phyloP scores from a whole-genome alignment of 2,329 filamentous ascomycete genomes.

The Epichloe coenophiala region DNA sequence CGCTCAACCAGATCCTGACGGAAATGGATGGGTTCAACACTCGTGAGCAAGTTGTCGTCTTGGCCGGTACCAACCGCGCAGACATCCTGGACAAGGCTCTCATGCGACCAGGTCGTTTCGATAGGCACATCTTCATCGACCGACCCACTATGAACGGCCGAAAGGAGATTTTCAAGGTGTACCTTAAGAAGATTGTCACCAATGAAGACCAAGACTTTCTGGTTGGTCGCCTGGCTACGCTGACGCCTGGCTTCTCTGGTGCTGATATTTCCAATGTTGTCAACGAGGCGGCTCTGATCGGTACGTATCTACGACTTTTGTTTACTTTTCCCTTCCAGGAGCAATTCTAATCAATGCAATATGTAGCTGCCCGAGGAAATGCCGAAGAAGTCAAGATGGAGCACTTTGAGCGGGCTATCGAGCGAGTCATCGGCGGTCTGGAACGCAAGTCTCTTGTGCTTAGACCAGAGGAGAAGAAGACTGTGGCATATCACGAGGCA shows the following conservation, averaged over 20 bases:
- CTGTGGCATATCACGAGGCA: conserved; percentile 95
- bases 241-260: conserved; percentile 93
- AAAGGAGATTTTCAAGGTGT: conserved; percentile 90
- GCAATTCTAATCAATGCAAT: conserved; percentile 8
- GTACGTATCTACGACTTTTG: conserved; percentile 37
- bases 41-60: conserved; percentile 85
- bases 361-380: conserved; percentile 64
- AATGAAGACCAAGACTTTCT: conserved; percentile 80
- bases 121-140: conserved; percentile 92
- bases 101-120: conserved; percentile 93
- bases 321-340: conserved; percentile 16
- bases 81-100: conserved; percentile 91
- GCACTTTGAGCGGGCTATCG: conserved; percentile 95
- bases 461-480: conserved; percentile 84
- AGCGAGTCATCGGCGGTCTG: conserved; percentile 88
- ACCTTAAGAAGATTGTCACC: conserved; percentile 88
- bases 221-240: conserved; percentile 73
- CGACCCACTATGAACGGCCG: conserved; percentile 92
- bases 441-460: conserved; percentile 96
- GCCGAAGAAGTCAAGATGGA: conserved; percentile 71
- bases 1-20: conserved; percentile 93
- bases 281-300: conserved; percentile 92
- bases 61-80: conserved; percentile 91
- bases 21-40: conserved; percentile 99
- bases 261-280: conserved; percentile 98